Evolutionary conservation across 768 basidiomycete species (phyloP), one percentile per base, ranked within the genome.

Genomic region (Trametes cingulata): DNA sequence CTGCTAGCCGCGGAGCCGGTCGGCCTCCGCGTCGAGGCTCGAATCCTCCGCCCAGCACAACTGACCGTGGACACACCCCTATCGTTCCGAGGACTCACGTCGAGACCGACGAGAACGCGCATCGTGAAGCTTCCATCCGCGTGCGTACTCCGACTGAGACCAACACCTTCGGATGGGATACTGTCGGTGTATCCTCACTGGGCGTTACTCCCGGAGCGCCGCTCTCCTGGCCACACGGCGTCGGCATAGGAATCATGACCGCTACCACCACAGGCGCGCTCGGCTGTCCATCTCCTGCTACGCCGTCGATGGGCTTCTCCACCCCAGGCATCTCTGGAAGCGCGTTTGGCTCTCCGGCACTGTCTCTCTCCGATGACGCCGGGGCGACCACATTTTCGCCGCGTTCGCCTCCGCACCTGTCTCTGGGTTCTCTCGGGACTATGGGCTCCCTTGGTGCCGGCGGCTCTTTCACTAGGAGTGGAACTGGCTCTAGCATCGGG

Each of bases 321-420:
- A 39, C 54, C 3, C 54, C 60, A 4, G 27, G n/a, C n/a, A 15
- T 14, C 14, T 37, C 39, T 15, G 52, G 46, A 13, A 54, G 46
- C 48, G 41, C 54, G 15, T 49, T 48, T 15, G 60, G 39, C 20
- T 61, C 60, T 25, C 60, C 60, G 7, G 60, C 53, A 12, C 22
- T 46, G 8, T 52, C 48, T 14, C 54, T 61, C 46, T 62, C 61
- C 35, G 61, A 62, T 51, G 61, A 62, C 40, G 56, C 61, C 1
- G 61, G 61, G 14, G 51, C 51, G 51, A 57, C 61, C 1, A 33
- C 27, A 0, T 24, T 61, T 5, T 25, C 33, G 2, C 52, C 52
- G 22, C 24, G 40, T 25, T 25, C 47, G 27, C 42, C 55, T 2
- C 56, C 56, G 25, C 56, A 57, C 15, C 25, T 57, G 3, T 57